phyloP scores from a whole-genome alignment of 352 stramenopile species.

The Ophiocytium majus region DNA sequence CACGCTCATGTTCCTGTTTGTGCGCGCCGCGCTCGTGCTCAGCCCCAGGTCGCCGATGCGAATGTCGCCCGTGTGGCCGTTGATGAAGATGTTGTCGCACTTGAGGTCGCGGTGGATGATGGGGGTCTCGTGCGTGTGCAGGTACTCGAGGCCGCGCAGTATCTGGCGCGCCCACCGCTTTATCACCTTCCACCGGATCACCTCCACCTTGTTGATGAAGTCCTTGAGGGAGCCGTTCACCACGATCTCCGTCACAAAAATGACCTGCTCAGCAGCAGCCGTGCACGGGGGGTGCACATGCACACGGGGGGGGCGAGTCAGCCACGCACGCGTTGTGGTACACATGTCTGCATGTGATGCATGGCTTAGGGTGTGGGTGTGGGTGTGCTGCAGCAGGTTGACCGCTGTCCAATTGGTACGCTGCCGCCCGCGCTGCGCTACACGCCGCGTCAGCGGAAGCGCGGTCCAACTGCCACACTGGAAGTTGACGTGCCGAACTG shows the following conservation, averaged over 20 bases:
- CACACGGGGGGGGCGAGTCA: no score
- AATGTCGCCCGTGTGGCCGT: constrained; percentile 93
- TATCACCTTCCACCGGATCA: constrained; percentile 97
- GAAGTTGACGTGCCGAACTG: no score
- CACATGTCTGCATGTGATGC: no score
- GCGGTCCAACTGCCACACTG: no score
- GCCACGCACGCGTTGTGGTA: no score
- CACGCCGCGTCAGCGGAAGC: no score
- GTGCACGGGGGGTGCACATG: no score
- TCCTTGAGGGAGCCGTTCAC: constrained; percentile 87
- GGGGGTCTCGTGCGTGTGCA: constrained; percentile 94
- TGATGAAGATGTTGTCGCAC: constrained; percentile 93
- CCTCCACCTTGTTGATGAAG: constrained; percentile 96
- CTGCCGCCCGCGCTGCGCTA: no score
- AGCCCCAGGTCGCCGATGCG: constrained; percentile 89
- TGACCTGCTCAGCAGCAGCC: no score
- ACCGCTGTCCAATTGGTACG: no score
- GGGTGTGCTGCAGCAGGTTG: no score
- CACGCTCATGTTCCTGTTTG: constrained; percentile 71
- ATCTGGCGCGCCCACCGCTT: constrained; percentile 97
- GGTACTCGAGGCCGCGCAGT: constrained; percentile 90
- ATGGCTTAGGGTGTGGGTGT: no score
- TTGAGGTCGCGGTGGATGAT: constrained; percentile 73
- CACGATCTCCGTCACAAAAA: constrained; percentile 99
- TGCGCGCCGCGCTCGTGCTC: constrained; percentile 39